Evolutionary conservation across 495 filamentous ascomycete species (phyloP), one percentile per base, ranked within the genome.

Genomic region (Bombardia bombarda): DNA sequence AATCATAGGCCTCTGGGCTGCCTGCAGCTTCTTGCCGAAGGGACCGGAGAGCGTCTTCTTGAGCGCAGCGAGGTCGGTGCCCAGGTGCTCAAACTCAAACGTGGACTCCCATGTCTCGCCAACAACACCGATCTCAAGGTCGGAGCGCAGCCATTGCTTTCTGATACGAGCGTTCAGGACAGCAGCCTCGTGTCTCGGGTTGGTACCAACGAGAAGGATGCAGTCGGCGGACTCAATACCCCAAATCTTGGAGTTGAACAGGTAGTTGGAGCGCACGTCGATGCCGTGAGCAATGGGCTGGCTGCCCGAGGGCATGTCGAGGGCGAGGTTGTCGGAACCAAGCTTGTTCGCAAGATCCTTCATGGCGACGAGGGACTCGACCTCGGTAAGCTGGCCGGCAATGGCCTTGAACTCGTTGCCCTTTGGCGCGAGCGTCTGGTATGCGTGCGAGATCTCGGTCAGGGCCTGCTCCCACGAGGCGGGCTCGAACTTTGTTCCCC

Each of bases 321-420:
- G 80, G 30, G 88, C 83, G 36, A 98, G 75, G 62, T 96, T 98
- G 51, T 98, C 92, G 9, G 93, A 96, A 37, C 86, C 87, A 42
- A 98, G 83, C 65, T 83, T 90, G 72, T 97, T 97, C 50, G 86
- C 83, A 40, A 98, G 68, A 59, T 97, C 92, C 72, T 98, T 98
- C 77, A 94, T 86, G 23, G 90, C 92, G 43, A 97, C 90, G 35
- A 98, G 70, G 1, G 88, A 84, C 68, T 98, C 92, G 12, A 83
- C 81, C 58, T 98, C 92, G 31, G 84, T 80, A 20, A 98, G 78
- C 49, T 90, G 84, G 38, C 92, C 92, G 44, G 90, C 87, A 56
- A 98, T 78, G 23, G 76, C 90, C 72, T 97, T 96, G 75, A 98
- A 90, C 63, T 98, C 93, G 57, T 97, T 84, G 3, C 77, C 84